A percentile compares a stretch with the other conserved stretches of the same genome.
Evolutionary conservation across 1,284 basidiomycete genomes (phyloP).

Genomic region (Mycena sp.): DNA sequence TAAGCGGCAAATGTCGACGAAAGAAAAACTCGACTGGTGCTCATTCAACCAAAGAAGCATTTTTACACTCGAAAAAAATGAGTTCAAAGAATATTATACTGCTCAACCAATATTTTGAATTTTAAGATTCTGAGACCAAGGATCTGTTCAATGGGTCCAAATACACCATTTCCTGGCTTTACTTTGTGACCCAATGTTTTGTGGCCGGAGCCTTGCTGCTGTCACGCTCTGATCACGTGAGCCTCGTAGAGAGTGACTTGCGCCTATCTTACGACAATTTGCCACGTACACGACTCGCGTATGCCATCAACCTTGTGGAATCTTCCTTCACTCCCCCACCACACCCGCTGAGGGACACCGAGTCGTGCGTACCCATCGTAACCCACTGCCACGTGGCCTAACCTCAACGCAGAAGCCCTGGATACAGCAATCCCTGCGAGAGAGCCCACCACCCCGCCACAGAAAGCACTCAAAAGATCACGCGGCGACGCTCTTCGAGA

Average conservation of each 20-base stretch:
- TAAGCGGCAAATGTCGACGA: background rate
- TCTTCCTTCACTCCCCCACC: background rate
- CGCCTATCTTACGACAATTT: background rate
- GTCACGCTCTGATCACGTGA: no score
- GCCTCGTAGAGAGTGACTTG: no score
- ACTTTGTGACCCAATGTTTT: no score
- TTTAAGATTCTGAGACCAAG: background rate
- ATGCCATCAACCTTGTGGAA: background rate
- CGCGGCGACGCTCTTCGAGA: background rate
- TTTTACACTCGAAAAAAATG: slow-evolving; percentile 4
- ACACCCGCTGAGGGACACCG: background rate
- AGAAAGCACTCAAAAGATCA: background rate
- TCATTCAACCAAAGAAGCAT: background rate
- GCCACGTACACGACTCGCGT: no score
- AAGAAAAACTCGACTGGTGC: background rate
- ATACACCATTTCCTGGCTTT: no score
- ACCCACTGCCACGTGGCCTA: background rate
- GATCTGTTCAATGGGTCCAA: background rate
- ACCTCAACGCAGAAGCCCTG: background rate
- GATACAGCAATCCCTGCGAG: background rate
- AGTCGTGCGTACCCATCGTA: background rate
- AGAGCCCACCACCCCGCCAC: background rate
- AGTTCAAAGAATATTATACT: background rate
- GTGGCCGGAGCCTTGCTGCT: no score
- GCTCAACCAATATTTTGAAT: background rate